Evolutionary conservation across 371 early-diverging fungal species (phyloP).

Genomic region (Phascolomyces articulosus): DNA sequence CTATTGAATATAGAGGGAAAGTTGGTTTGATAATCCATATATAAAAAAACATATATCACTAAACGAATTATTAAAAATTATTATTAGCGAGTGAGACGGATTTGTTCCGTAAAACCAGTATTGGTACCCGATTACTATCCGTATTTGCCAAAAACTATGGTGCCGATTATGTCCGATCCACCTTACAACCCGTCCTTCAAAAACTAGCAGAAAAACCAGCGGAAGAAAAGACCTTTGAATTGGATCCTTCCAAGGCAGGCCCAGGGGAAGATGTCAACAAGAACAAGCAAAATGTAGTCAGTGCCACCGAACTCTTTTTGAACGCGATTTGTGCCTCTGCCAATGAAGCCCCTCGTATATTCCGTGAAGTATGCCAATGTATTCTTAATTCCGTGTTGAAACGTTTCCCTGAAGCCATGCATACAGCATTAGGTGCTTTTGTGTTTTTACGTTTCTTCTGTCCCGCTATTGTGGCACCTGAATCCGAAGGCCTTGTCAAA

Average conservation of each 20-base stretch:
- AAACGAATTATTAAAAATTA: not conserved
- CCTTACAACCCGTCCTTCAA: constrained; percentile 76
- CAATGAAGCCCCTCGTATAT: constrained; percentile 67
- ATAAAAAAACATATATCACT: too few species aligned
- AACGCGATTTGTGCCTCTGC: constrained; percentile 83
- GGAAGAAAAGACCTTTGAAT: constrained; percentile 66
- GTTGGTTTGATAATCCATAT: too few species aligned
- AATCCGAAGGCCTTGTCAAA: constrained; percentile 58
- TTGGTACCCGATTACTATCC: constrained; percentile 87
- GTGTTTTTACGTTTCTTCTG: constrained; percentile 95
- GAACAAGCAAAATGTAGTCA: constrained; percentile 82
- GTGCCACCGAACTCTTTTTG: constrained; percentile 77
- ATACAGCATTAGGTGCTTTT: constrained; percentile 91
- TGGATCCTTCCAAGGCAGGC: constrained; percentile 81
- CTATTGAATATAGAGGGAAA: too few species aligned
- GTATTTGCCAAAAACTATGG: constrained; percentile 84
- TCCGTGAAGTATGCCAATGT: constrained; percentile 84
- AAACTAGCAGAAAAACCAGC: constrained; percentile 56
- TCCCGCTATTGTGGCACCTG: constrained; percentile 94
- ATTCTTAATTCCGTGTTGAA: constrained; percentile 77
- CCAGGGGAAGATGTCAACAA: constrained; percentile 62
- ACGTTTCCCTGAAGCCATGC: constrained; percentile 85
- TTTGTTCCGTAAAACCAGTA: constrained; percentile 89
- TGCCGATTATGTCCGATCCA: constrained; percentile 79
- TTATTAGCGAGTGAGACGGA: constrained; percentile 75